Conservation (phyloP, 2,329 filamentous ascomycete genomes). For the Aureobasidium subglaciale region DNA sequence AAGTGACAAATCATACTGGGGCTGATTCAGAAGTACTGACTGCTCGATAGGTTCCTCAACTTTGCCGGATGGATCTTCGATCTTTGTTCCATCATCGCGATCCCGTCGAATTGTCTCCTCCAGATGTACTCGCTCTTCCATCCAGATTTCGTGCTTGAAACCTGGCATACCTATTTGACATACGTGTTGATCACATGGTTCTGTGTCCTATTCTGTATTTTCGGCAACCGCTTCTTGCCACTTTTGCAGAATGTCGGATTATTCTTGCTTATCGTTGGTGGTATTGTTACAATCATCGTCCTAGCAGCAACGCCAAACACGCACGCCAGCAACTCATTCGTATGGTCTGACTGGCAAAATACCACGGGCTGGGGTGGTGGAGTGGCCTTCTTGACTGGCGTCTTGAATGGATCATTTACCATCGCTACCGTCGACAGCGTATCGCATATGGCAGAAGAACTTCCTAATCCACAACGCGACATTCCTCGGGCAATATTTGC, state of each 20-base stretch:
- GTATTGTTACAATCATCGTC: conserved; percentile 31
- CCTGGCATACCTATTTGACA: conserved; percentile 55
- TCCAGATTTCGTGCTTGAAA: conserved; percentile 42
- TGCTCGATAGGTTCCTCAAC: conserved; percentile 35
- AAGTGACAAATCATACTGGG: neutral
- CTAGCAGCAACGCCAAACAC: conserved; percentile 46
- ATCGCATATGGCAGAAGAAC: conserved; percentile 32
- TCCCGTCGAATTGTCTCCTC: conserved; percentile 53
- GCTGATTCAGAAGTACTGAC: neutral
- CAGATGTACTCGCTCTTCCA: conserved; percentile 57
- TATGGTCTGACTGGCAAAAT: conserved; percentile 49
- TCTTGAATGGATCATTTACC: conserved; percentile 33
- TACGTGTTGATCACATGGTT: conserved; percentile 52
- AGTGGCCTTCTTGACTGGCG: conserved; percentile 31
- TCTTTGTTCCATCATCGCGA: conserved; percentile 51
- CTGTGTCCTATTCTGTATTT: conserved; percentile 46
- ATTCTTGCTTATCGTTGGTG: conserved; percentile 41
- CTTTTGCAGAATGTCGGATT: conserved; percentile 48
- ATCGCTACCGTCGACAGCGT: conserved; percentile 32
- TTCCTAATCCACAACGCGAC: conserved; percentile 32
- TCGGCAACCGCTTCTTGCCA: conserved; percentile 49
- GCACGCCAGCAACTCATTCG: conserved; percentile 46
- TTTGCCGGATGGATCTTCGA: conserved; percentile 57
- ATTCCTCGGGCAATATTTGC: conserved; percentile 44
- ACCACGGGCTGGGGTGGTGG: conserved; percentile 43